These are phyloP conservation scores for Ampelocalamus luodianensis DNA, from an alignment of 176 grass and related monocot genomes.

Conservation along the genomic window DNA sequence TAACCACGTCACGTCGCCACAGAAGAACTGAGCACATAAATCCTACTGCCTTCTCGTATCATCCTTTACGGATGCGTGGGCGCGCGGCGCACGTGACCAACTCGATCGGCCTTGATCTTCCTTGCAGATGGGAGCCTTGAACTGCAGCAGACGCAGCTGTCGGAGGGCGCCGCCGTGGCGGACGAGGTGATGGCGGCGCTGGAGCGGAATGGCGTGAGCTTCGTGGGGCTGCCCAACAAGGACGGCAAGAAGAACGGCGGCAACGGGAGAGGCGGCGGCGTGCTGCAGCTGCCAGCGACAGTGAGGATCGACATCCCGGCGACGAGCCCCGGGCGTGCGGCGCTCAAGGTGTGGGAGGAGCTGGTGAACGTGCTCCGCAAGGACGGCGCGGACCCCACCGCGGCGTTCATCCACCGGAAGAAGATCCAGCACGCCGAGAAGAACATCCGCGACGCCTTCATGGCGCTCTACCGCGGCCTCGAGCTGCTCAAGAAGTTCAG, in stretches of 20 bases:
- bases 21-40: constrained; percentile 27
- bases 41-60: not conserved
- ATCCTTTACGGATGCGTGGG: constrained; percentile 33
- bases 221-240: constrained; percentile 62
- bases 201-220: constrained; percentile 85
- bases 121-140: constrained; percentile 46
- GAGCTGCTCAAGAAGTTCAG: constrained; percentile 90
- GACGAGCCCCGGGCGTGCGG: constrained; percentile 61
- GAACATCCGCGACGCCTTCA: constrained; percentile 80
- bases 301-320: constrained; percentile 89
- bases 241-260: constrained; percentile 57
- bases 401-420: constrained; percentile 71
- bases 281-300: constrained; percentile 43
- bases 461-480: constrained; percentile 85
- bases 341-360: constrained; percentile 88
- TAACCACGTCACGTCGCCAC: constrained; percentile 34
- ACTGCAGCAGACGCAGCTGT: constrained; percentile 39
- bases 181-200: constrained; percentile 92
- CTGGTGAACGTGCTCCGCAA: constrained; percentile 81
- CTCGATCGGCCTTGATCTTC: not conserved
- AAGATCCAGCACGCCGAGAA: constrained; percentile 97
- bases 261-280: constrained; percentile 37
- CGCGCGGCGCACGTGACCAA: constrained; percentile 28
- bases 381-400: constrained; percentile 64
- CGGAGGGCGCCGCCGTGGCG: constrained; percentile 63